Conservation (phyloP, 2,329 filamentous ascomycete species). For the Colletotrichum kahawae region DNA sequence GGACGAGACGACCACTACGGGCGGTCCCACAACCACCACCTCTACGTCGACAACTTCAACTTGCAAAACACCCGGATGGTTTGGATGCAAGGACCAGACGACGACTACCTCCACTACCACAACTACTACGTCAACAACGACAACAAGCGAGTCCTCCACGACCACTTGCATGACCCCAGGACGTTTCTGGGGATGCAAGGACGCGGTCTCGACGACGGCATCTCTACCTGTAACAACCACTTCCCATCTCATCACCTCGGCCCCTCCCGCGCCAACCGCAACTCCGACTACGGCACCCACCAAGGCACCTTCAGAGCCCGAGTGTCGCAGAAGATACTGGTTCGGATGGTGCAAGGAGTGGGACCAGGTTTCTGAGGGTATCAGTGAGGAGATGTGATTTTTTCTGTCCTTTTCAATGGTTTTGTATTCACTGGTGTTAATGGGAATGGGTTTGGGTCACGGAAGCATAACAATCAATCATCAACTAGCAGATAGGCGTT, state of each 20-base stretch:
- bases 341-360: constrained; percentile 47
- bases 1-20: constrained; percentile 64
- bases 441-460: not conserved
- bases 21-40: constrained; percentile 43
- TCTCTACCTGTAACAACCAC: constrained; percentile 20
- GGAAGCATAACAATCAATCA: not conserved
- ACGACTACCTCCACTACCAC: constrained; percentile 33
- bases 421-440: not conserved
- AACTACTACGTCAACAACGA: constrained; percentile 29
- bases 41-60: constrained; percentile 58
- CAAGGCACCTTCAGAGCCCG: constrained; percentile 28
- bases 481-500: not conserved
- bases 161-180: constrained; percentile 58
- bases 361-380: constrained; percentile 19
- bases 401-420: not conserved
- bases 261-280: constrained; percentile 35
- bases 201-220: constrained; percentile 36
- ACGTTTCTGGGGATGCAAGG: constrained; percentile 60
- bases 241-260: constrained; percentile 31
- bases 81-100: constrained; percentile 65
- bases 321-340: constrained; percentile 44
- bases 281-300: constrained; percentile 30
- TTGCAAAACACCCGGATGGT: constrained; percentile 69
- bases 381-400: constrained; percentile 20
- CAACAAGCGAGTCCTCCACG: constrained; percentile 26